A percentile compares a stretch with the other conserved stretches of the same genome.
phyloP scores from a whole-genome alignment of 768 basidiomycete species.

The Candolleomyces aberdarensis region DNA sequence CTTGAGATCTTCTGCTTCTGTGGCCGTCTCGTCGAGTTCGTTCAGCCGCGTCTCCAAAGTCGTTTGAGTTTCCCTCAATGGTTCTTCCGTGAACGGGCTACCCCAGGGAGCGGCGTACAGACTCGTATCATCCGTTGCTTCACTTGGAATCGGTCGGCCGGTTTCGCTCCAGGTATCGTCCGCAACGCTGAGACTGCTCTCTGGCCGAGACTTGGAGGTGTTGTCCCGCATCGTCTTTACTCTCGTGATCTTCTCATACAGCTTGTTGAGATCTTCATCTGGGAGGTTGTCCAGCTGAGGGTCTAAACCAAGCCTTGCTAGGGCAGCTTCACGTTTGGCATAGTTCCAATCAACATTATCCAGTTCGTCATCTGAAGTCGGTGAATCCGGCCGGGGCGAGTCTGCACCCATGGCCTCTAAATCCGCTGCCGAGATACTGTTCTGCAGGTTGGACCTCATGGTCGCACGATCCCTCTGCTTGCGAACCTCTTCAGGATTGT shows the following conservation, averaged over 20 bases:
- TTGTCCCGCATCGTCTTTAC: conserved; percentile 87
- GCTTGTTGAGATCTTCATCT: conserved; percentile 91
- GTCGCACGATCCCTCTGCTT: conserved; percentile 84
- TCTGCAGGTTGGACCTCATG: conserved; percentile 64
- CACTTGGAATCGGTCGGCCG: conserved; percentile 75
- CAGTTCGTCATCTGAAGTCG: conserved; percentile 58
- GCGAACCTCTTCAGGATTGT: conserved; percentile 92
- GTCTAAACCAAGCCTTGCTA: conserved; percentile 82
- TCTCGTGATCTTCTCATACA: conserved; percentile 92
- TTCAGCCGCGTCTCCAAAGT: conserved; percentile 74
- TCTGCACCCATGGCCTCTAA: conserved; percentile 51
- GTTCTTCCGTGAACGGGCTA: conserved; percentile 66
- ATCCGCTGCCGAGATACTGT: conserved; percentile 65
- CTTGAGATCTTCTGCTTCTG: conserved; percentile 81
- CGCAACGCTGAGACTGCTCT: conserved; percentile 82
- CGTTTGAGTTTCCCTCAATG: conserved; percentile 67
- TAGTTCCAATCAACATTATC: conserved; percentile 96
- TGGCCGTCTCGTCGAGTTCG: conserved; percentile 47
- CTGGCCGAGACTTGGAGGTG: conserved; percentile 76
- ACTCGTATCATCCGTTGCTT: conserved; percentile 87
- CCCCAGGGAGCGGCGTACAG: conserved; percentile 59
- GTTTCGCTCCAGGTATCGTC: conserved; percentile 90
- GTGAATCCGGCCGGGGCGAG: conserved; percentile 76
- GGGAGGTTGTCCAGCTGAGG: conserved; percentile 89
- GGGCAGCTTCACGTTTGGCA: conserved; percentile 91